These are phyloP conservation scores for Termitomyces sp. DNA, from an alignment of 768 basidiomycete genomes.

Conservation along the genomic window DNA sequence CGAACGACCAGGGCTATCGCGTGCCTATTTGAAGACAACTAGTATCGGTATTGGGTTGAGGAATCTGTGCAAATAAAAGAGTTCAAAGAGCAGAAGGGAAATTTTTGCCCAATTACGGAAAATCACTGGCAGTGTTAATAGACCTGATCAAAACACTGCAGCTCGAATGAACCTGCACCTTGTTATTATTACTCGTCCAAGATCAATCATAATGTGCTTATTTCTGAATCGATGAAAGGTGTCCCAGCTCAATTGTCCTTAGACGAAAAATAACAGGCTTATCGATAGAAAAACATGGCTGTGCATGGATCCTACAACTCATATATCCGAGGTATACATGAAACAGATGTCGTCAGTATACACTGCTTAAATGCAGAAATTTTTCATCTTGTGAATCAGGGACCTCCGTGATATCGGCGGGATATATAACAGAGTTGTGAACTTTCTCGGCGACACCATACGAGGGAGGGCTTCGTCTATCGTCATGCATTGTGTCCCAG, in stretches of 20 bases:
- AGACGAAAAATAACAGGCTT: slow-evolving; percentile 17
- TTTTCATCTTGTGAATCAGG: slow-evolving; percentile 94
- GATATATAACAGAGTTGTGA: slow-evolving; percentile 96
- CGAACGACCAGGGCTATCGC: too few relatives aligned
- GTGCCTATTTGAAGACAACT: too few relatives aligned
- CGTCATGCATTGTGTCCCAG: slow-evolving; percentile 96
- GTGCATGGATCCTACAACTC: slow-evolving; percentile 97
- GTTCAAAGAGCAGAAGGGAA: background rate
- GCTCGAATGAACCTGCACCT: slow-evolving; percentile 62
- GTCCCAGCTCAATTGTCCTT: slow-evolving; percentile 1
- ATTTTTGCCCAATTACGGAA: slow-evolving; percentile 82
- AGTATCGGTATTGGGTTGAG: background rate
- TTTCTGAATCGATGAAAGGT: slow-evolving; percentile 48
- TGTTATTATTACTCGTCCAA: slow-evolving; percentile 99
- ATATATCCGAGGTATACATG: slow-evolving; percentile 74
- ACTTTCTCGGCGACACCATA: slow-evolving; percentile 91
- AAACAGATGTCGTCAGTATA: background rate
- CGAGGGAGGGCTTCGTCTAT: slow-evolving; percentile 99
- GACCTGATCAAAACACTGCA: background rate
- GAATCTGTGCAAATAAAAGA: background rate
- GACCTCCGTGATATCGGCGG: slow-evolving; percentile 92
- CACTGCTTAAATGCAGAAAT: background rate
- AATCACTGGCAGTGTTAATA: slow-evolving; percentile 8
- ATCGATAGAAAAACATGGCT: slow-evolving; percentile 99
- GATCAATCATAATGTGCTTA: slow-evolving; percentile 99